Evolutionary conservation across 805 yeast species (phyloP), one percentile per base, ranked within the genome.

Genomic region (Yarrowia phangngaensis): DNA sequence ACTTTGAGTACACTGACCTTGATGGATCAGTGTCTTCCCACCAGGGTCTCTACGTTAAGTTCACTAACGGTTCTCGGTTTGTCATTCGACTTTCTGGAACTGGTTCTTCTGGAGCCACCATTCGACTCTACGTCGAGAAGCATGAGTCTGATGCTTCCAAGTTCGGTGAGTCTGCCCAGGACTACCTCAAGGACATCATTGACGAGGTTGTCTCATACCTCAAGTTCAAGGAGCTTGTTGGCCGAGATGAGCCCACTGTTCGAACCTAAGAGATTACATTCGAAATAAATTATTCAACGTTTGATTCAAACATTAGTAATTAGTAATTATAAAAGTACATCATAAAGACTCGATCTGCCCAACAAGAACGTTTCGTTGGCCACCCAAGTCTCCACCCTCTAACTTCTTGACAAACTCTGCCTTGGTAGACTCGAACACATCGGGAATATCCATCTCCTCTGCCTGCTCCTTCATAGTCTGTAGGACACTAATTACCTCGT

Each of bases 21-120:
- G 97, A 92, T 65, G 97, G 97, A 22, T 80, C 90, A 1, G 88
- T 90, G 5, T 84, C 95, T 3, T 61, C 66, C 4, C 79, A 88
- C 61, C 98, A 90, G 71, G 98, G 98, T 27, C 74, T 92, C 47
- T 89, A 72, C 60, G 82, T 88, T 55, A 88, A 83, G 67, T 75
- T 88, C 54, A 76, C 75, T 41, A 80, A 80, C 59, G 96, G 97
- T 5, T 74, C 84, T 53, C 78, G 97, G 64, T 78, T 89, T 47
- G 84, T 92, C 27, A 84, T 87, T 48, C 82, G 98, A 67, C 73
- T 92, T 55, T 87, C 96, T 0, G 98, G 98, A 51, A 90, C 98
- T 2, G 98, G 98, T 12, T 88, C 97, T 2, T 82, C 95, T 2
- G 98, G 98, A 40, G 97, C 98, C 15, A 90, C 98, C 5, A 88